Conservation (phyloP, 2,329 filamentous ascomycete species). For the Fusarium nisikadoi region DNA sequence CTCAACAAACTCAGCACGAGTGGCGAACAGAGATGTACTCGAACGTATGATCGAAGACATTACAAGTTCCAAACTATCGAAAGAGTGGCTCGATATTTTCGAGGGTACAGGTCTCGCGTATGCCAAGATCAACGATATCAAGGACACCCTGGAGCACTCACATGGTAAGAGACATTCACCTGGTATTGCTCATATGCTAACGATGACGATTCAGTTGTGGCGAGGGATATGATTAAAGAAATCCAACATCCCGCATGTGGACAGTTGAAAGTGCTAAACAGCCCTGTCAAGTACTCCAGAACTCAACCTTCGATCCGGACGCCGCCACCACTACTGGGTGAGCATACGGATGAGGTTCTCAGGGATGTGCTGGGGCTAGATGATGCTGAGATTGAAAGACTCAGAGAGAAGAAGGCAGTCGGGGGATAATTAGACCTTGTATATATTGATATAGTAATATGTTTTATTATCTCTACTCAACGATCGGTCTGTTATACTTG, state of each 20-base stretch:
- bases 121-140: slow-evolving; percentile 91
- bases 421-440: neutral
- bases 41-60: slow-evolving; percentile 81
- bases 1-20: slow-evolving; percentile 68
- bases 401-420: accelerated
- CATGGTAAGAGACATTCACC: slow-evolving; percentile 67
- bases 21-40: slow-evolving; percentile 77
- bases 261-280: slow-evolving; percentile 86
- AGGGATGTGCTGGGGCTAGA: neutral
- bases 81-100: slow-evolving; percentile 85
- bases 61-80: slow-evolving; percentile 79
- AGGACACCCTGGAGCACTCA: slow-evolving; percentile 80
- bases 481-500: accelerated
- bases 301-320: slow-evolving; percentile 78
- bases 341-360: slow-evolving; percentile 85
- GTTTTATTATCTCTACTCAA: accelerated
- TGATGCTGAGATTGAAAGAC: accelerated
- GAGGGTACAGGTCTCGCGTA: slow-evolving; percentile 90
- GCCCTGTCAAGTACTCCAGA: slow-evolving; percentile 91
- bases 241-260: slow-evolving; percentile 85
- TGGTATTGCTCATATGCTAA: neutral
- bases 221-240: slow-evolving; percentile 87
- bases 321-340: slow-evolving; percentile 83
- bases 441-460: neutral
- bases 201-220: slow-evolving; percentile 45